Evolutionary conservation across 139 green algal species (phyloP).

Genomic region (Eudorina sp.): DNA sequence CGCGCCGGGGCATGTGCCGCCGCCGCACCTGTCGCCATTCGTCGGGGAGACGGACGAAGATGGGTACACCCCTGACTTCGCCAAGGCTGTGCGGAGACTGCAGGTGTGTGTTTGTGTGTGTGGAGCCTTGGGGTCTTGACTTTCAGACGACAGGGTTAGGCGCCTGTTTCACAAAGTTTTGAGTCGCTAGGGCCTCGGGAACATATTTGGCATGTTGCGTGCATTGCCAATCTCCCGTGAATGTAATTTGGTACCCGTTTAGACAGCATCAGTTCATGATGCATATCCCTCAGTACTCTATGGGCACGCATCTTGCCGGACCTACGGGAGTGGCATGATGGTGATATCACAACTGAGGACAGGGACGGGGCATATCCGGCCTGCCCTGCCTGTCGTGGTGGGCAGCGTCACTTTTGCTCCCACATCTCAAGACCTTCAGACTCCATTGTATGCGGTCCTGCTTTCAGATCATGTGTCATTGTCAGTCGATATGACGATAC

Average conservation of each 20-base stretch:
- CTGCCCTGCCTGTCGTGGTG: constrained; percentile 6
- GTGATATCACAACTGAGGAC: constrained; percentile 48
- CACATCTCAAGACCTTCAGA: neutral
- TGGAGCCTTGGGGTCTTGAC: too few relatives aligned
- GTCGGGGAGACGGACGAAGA: constrained; percentile 88
- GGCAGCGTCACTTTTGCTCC: constrained; percentile 19
- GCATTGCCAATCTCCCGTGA: too few relatives aligned
- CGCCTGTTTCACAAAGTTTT: too few relatives aligned
- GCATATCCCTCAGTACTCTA: constrained; percentile 9
- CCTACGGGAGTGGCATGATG: constrained; percentile 21
- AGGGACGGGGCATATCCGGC: constrained; percentile 10
- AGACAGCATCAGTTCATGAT: neutral
- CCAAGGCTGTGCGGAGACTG: constrained; percentile 80
- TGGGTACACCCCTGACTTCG: constrained; percentile 96
- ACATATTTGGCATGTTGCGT: too few relatives aligned
- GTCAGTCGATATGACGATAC: too few relatives aligned
- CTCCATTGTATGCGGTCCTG: too few relatives aligned
- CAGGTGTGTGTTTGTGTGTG: constrained; percentile 72
- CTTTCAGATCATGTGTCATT: too few relatives aligned
- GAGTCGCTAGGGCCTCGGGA: too few relatives aligned
- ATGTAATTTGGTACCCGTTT: neutral
- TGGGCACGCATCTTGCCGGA: constrained; percentile 42
- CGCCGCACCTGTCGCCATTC: constrained; percentile 98
- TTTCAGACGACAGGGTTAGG: too few relatives aligned
- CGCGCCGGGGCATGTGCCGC: constrained; percentile 80